Conservation (phyloP, 2,329 filamentous ascomycete species). For the Kalmusia sp. region DNA sequence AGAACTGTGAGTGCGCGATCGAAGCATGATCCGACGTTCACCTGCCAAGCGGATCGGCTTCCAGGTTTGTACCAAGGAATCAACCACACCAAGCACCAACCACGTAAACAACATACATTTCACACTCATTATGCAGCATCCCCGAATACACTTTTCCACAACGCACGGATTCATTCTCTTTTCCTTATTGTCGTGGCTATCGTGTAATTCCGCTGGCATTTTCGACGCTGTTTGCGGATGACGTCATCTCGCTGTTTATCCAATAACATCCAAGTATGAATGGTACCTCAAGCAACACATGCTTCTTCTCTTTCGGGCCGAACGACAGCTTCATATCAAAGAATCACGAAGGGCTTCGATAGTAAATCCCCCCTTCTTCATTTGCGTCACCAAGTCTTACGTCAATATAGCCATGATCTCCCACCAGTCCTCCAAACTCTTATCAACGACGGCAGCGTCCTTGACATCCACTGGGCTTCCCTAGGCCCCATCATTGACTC, state of each 20-base stretch:
- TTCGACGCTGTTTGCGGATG: slow-evolving; percentile 12
- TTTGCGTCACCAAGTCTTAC: slow-evolving; percentile 12
- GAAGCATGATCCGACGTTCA: slow-evolving; percentile 6
- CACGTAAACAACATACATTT: slow-evolving; percentile 6
- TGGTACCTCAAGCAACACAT: slow-evolving; percentile 25
- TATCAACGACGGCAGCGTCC: slow-evolving; percentile 29
- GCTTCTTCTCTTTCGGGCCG: slow-evolving; percentile 44
- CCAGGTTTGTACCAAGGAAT: slow-evolving; percentile 40
- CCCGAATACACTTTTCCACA: no score
- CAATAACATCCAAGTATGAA: slow-evolving; percentile 41
- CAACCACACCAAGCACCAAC: slow-evolving; percentile 7
- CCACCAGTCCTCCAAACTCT: slow-evolving; percentile 35
- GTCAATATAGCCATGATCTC: slow-evolving; percentile 31
- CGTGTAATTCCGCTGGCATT: not conserved
- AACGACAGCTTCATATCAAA: slow-evolving; percentile 43
- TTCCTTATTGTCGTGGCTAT: not conserved
- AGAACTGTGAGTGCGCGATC: not conserved
- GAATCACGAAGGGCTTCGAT: slow-evolving; percentile 36
- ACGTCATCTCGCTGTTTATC: slow-evolving; percentile 33
- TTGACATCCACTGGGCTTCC: slow-evolving; percentile 40
- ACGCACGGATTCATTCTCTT: not conserved
- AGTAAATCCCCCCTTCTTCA: slow-evolving; percentile 26
- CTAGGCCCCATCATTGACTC: slow-evolving; percentile 38
- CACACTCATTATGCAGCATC: slow-evolving; percentile 3
- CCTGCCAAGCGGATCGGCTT: slow-evolving; percentile 38